These are phyloP conservation scores for Colletotrichum sp. DNA, from an alignment of 2,329 filamentous ascomycete genomes.

Conservation along the genomic window DNA sequence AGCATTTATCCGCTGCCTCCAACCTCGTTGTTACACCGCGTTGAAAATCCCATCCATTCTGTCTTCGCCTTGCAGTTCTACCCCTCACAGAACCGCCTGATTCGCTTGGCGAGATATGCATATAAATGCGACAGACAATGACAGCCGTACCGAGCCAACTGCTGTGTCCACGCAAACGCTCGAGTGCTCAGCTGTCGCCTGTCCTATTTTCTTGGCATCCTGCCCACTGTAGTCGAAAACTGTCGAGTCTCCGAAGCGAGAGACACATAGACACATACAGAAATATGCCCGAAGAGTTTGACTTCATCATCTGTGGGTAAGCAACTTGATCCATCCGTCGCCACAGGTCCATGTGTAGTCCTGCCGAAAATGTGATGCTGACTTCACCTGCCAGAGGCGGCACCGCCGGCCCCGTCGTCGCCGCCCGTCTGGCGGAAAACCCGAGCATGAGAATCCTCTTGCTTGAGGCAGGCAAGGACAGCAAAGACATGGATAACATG, in stretches of 20 bases:
- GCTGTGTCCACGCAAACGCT: no score
- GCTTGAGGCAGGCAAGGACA: neutral
- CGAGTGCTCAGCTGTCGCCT: no score
- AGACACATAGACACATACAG: neutral
- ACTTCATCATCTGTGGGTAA: neutral
- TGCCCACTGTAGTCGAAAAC: neutral
- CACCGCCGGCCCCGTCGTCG: neutral
- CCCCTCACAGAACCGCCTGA: rapidly evolving
- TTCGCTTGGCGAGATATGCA: neutral
- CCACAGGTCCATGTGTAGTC: neutral
- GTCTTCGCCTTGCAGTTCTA: neutral
- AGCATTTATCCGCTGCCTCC: neutral
- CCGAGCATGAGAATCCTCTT: neutral
- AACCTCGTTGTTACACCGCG: neutral
- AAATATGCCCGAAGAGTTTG: neutral
- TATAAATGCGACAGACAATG: neutral
- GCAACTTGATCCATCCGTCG: neutral
- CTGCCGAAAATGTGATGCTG: neutral
- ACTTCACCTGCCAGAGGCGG: neutral
- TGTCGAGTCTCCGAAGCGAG: neutral
- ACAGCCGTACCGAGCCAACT: no score
- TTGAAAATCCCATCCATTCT: neutral
- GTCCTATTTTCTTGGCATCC: neutral
- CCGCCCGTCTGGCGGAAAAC: neutral
- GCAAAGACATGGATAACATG: neutral